Evolutionary conservation across 1,139 yeast genomes (phyloP), one percentile per base, ranked within the genome.

Genomic region (Zygosaccharomyces sapae): DNA sequence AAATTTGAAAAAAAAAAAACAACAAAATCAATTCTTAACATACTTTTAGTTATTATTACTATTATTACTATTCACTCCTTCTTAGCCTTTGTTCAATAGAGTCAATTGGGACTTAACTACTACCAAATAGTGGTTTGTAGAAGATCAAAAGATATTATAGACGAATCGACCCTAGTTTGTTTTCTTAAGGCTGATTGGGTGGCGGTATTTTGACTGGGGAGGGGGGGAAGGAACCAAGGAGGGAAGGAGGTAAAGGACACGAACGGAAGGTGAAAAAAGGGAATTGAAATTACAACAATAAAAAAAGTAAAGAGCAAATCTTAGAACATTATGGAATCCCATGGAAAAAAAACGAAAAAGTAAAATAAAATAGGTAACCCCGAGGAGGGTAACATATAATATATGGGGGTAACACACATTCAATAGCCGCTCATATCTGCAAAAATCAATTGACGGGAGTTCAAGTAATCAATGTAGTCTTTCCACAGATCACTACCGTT

Each of bases 401-500:
- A 22, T 22, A 22, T 22, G 25, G 8, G 25, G 25, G 25, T 22
- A 22, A 22, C 25, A 22, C 25, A 5, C 8, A 7, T 6, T 22
- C 55, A 59, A 44, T 57, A 61, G 8, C 38, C 51, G 10, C 54
- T 55, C 9, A 59, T 37, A 30, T 47, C 54, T 4, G 49, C 34
- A 20, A 47, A 53, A 2, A 63, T 51, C 8, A 56, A 48, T 9
- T 53, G 43, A 19, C 57, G 57, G 19, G 49, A 46, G 33, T 65
- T 62, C 45, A 76, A 57, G 48, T 70, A 70, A 1, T 41, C 65
- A 49, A 81, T 66, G 58, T 80, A 79, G 43, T 75, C 76, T 8
- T 62, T 67, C 89, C 88, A 83, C 38, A 80, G 59, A 3, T 61
- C 55, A 49, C 74, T 77, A 2, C 83, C 79, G 7, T 62, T 61